A percentile compares a stretch with the other conserved stretches of the same genome.
Conservation (phyloP, 345 rosid genomes). For the Psidium friedrichsthalianum region DNA sequence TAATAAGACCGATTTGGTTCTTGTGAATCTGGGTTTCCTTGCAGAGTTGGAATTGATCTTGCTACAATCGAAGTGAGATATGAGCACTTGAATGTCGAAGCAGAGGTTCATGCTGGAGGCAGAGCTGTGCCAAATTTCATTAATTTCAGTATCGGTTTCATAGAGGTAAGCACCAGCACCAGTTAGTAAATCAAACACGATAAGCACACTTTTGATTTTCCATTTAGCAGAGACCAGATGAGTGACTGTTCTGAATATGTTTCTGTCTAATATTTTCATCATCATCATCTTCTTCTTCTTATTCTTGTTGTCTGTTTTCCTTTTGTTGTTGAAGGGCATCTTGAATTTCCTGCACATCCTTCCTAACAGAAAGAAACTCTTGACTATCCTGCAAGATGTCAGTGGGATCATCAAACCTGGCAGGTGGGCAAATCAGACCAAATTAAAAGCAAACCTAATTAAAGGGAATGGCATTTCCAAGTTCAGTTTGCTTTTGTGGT, state of each 20-base stretch:
- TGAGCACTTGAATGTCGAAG: constrained; percentile 36
- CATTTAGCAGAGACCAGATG: neutral
- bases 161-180: constrained; percentile 33
- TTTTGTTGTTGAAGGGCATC: neutral
- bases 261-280: neutral
- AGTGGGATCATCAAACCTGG: constrained; percentile 58
- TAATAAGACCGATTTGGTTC: neutral
- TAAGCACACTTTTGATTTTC: neutral
- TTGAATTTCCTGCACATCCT: constrained; percentile 5
- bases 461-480: neutral
- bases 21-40: neutral
- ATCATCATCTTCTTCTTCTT: neutral
- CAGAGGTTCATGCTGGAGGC: constrained; percentile 48
- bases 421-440: constrained; percentile 4
- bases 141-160: constrained; percentile 30
- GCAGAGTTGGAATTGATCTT: constrained; percentile 43
- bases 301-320: neutral
- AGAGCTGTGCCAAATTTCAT: constrained; percentile 56
- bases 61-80: constrained; percentile 46
- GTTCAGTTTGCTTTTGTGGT: neutral
- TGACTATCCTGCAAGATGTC: constrained; percentile 25
- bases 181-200: neutral
- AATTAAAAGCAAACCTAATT: neutral
- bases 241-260: neutral
- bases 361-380: constrained; percentile 19